Evolutionary conservation across 805 yeast genomes (phyloP), one percentile per base, ranked within the genome.

Genomic region (Myxozyma sirexii): DNA sequence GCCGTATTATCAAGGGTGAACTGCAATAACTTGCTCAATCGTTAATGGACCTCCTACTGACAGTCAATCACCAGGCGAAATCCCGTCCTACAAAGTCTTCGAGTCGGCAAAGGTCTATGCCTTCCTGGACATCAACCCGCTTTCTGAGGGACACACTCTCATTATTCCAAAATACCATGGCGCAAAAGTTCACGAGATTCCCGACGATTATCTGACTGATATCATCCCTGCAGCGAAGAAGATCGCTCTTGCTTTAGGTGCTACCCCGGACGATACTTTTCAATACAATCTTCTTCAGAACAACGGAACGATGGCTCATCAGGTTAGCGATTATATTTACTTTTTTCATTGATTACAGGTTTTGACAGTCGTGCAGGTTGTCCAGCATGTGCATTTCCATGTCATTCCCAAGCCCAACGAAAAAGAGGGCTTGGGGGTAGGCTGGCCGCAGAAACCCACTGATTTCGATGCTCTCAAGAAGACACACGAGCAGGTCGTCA

Each of bases 371-470:
- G 12, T 38, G n/a, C 37, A 62, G 66, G 87, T 82, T 57, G 98
- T 94, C 58, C 94, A 88, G 67, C 99, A 93, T 73, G 97, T 94
- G 59, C 99, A 93, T 74, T 88, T 94, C 82, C 99, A 93, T 74
- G 83, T 93, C 74, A 93, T 93, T 72, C 99, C 99, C 52, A 93
- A 93, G 81, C 81, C 81, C 60, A 86, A 85, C 68, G 77, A 74
- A 1, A 80, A 81, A 42, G 79, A 92, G 19, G 99, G 99, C 0
- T 80, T 93, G 64, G 81, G 80, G 37, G 90, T 93, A 33, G 97
- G 94, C 27, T 94, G 99, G 98, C 98, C 98, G n/a, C 86, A 91
- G 19, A 82, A 85, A 68, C 83, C 79, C 57, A 88, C 93, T 33
- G 88, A 88, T 71, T 85, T 88, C 74, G 91, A 79, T 13, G 83